Evolutionary conservation across 768 basidiomycete species (phyloP).

Genomic region (Lactarius evosmus): DNA sequence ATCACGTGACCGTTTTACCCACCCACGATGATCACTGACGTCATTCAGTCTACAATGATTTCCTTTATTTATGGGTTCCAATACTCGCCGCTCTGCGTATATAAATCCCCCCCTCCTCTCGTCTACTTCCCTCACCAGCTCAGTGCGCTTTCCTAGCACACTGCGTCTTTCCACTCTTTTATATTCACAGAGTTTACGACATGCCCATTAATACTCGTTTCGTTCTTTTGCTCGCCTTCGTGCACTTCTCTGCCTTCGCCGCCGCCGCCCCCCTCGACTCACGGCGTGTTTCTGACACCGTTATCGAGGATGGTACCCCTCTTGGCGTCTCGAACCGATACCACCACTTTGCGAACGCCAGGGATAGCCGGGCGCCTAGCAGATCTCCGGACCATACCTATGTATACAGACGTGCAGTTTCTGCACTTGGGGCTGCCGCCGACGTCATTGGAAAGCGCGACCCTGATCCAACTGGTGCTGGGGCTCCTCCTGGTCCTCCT

Average conservation of each 20-base stretch:
- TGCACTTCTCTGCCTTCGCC: constrained; percentile 12
- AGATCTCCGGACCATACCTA: background rate
- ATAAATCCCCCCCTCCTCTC: background rate
- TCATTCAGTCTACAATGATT: background rate
- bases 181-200: background rate
- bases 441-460: background rate
- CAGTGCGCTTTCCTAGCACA: background rate
- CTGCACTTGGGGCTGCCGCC: background rate
- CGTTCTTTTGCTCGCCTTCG: constrained; percentile 19
- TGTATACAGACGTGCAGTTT: background rate
- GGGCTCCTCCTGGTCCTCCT: background rate
- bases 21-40: background rate
- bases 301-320: background rate
- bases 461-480: background rate
- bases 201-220: constrained; percentile 25
- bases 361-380: background rate
- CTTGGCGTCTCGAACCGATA: background rate
- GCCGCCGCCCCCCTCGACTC: constrained; percentile 7
- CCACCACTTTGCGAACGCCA: constrained; percentile 1
- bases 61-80: background rate
- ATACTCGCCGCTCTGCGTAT: background rate
- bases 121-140: background rate
- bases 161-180: constrained; percentile 20
- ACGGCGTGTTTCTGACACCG: background rate
- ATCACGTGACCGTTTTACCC: constrained; percentile 17